Base-by-base conservation (phyloP, 805 yeast genomes). In the Blastobotrys chiropterorum region DNA sequence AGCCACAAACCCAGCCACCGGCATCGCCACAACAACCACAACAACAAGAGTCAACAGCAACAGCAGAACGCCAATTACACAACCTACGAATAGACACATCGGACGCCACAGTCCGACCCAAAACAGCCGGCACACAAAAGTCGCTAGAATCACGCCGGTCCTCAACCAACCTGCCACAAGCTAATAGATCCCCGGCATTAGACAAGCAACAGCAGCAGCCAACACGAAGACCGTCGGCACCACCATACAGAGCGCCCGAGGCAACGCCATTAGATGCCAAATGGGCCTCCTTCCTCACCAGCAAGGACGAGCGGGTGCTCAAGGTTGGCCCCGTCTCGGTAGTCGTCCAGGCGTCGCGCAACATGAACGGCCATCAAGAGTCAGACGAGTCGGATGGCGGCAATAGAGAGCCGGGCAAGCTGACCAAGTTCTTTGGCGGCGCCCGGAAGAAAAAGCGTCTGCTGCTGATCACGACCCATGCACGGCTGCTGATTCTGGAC, bases 291-390 rank as follows among this genome's bases (percentile, higher is more conserved):
- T 67, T 73, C 49, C 67, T 79, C 46, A 61, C 60, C 14, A 71
- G 72, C 48, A 65, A 71, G 6, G 74, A 74, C 38, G 84, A 79
- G 61, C 67, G 83, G 44, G 68, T 79, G 4, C 53, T 77, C 50
- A 70, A 70, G 50, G 57, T 73, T 13, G 81, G 80, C 1, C 67
- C 70, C 2, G 76, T 75, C 2, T 38, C 49, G 15, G 62, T 67
- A 2, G 17, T 51, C 11, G 34, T 26, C 8, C 34, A 26, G 34
- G 34, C 34, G 8, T 26, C 34, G 11, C 34, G 34, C 5, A 39
- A 52, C 20, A 56, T 51, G 8, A 39, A 26, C 30, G 13, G 21
- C 17, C 44, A 20, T 40, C 30, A 45, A 14, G 45, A 49, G 15
- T 60, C 57, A 8, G 63, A 56, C 26, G 56, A 53, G 15, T 59